Percentiles rank a stretch among this genome's conserved stretches.
Conservation (phyloP, 805 yeast species). For the Sporopachydermia lactativora region DNA sequence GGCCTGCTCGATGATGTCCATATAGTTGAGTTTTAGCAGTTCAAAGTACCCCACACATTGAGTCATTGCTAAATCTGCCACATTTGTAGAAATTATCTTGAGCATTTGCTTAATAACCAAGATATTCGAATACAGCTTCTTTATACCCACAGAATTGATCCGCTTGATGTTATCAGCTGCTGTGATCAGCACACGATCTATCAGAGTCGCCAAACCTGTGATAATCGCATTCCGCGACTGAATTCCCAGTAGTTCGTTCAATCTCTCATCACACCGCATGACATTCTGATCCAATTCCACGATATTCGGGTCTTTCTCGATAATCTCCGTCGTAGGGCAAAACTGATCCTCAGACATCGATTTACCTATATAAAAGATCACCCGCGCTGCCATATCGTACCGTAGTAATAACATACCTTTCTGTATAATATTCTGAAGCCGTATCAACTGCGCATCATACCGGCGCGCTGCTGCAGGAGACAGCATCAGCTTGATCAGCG, state of each 20-base stretch:
- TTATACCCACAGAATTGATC: slow-evolving; percentile 45
- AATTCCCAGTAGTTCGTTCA: slow-evolving; percentile 19
- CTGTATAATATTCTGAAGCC: slow-evolving; percentile 13
- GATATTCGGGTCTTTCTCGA: slow-evolving; percentile 44
- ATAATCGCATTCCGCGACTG: slow-evolving; percentile 21
- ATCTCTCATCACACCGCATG: slow-evolving; percentile 29
- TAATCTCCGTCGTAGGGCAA: slow-evolving; percentile 36
- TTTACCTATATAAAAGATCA: slow-evolving; percentile 35
- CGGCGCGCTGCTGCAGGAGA: slow-evolving; percentile 11
- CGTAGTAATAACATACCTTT: slow-evolving; percentile 30
- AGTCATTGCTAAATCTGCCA: slow-evolving; percentile 39
- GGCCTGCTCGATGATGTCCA: slow-evolving; percentile 28
- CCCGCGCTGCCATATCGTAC: slow-evolving; percentile 40
- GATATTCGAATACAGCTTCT: slow-evolving; percentile 44
- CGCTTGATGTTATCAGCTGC: slow-evolving; percentile 36
- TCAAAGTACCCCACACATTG: slow-evolving; percentile 43
- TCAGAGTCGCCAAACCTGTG: slow-evolving; percentile 35
- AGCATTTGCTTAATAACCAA: slow-evolving; percentile 57
- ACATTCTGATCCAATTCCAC: slow-evolving; percentile 36
- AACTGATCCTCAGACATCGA: slow-evolving; percentile 36
- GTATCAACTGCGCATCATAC: slow-evolving; percentile 12
- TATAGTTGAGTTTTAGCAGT: slow-evolving; percentile 35
- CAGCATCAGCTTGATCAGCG: slow-evolving; percentile 4
- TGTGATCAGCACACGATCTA: slow-evolving; percentile 36
- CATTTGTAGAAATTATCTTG: slow-evolving; percentile 37